phyloP scores from a whole-genome alignment of 768 basidiomycete species.

The Tricholoma terreum region DNA sequence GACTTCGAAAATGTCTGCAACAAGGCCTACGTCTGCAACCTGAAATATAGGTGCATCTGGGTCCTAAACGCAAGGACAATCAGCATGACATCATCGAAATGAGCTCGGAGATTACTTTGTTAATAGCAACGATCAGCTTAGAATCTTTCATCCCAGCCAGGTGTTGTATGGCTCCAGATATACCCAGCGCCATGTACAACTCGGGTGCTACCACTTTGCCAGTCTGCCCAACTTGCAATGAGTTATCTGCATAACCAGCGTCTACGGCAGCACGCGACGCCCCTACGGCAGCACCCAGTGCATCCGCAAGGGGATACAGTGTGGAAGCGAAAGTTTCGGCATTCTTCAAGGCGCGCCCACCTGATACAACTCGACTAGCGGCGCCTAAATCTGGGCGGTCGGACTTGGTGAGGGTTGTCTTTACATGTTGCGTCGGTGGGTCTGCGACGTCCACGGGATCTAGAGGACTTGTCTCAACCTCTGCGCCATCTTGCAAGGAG shows the following conservation, averaged over 20 bases:
- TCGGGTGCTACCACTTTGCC: conserved; percentile 98
- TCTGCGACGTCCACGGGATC: conserved; percentile 62
- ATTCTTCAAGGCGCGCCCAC: conserved; percentile 92
- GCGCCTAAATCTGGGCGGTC: conserved; percentile 90
- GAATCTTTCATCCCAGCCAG: conserved; percentile 99
- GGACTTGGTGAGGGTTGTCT: conserved; percentile 79
- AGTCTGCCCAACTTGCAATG: conserved; percentile 98
- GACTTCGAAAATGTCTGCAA: conserved; percentile 88
- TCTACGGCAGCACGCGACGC: conserved; percentile 99
- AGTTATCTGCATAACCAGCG: conserved; percentile 97
- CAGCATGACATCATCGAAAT: conserved; percentile 3
- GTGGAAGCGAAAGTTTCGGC: conserved; percentile 87
- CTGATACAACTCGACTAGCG: conserved; percentile 87
- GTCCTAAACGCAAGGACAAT: conserved; percentile 50
- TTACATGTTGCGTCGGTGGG: conserved; percentile 60
- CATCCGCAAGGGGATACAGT: conserved; percentile 90
- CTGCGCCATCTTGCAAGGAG: conserved; percentile 43
- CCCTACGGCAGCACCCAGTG: conserved; percentile 91
- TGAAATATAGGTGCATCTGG: conserved; percentile 99
- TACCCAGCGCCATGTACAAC: conserved; percentile 93
- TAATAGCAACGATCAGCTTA: conserved; percentile 96
- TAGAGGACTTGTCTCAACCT: conserved; percentile 58
- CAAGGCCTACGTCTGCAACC: conserved; percentile 92
- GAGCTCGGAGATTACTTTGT: conserved; percentile 62
- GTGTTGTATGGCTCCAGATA: conserved; percentile 98